Evolutionary conservation across 2,329 filamentous ascomycete species (phyloP), one percentile per base, ranked within the genome.

Genomic region (Decorospora gaudefroyi): DNA sequence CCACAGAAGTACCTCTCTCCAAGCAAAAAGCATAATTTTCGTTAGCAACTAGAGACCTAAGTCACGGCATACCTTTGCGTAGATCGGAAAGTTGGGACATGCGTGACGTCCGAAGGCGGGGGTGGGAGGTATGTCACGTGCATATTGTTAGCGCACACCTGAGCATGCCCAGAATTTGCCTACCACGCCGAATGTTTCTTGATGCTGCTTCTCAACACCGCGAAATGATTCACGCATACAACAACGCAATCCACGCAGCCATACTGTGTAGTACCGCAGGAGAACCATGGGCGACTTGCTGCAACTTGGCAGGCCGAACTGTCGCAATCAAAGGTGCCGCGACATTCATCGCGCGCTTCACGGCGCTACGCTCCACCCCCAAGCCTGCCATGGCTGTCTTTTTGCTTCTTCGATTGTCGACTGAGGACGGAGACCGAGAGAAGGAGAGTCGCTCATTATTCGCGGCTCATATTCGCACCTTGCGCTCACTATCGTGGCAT

Each of bases 401-500:
- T 27, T 13, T 36, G 23, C 31, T 53, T 57, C n/a, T n/a, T n/a
- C n/a, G n/a, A n/a, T n/a, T n/a, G n/a, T n/a, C 15, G 42, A 26
- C 31, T 23, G 30, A 46, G 17, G 13, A 26, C 30, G 35, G 46
- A 42, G 32, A 27, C 36, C 41, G 31, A 36, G 32, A 45, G 41
- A 51, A 48, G 40, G 51, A 57, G 47, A 36, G 16, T 28, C 55
- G 41, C n/a, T n/a, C n/a, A n/a, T 51, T 49, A 56, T 52, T 45
- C 50, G 56, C 49, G 53, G 43, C 35, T 49, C 37, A n/a, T 53
- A 50, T 62, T 57, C 37, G 61, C 58, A 60, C 59, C 38, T 55
- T 53, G 51, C 46, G 37, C 36, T 38, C 39, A 44, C 42, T 35
- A 42, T 42, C 42, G 28, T 28, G 49, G 45, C 38, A 39, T 46